phyloP scores from a whole-genome alignment of 1,284 basidiomycete species.

The Cryptococcus jaspeensis region DNA sequence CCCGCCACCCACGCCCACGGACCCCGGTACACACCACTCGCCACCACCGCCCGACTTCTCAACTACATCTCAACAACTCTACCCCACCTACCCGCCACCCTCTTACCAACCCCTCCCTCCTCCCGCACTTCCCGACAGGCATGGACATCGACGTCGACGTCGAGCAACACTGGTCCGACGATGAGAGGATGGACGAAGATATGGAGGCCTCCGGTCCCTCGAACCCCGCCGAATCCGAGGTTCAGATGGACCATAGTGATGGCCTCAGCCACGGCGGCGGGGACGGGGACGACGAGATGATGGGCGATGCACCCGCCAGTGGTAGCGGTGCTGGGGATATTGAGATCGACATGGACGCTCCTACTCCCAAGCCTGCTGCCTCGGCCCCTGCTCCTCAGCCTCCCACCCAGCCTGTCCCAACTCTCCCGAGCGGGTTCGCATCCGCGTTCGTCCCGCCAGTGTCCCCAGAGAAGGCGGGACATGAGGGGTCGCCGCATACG shows the following conservation, averaged over 20 bases:
- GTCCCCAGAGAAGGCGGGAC: not conserved
- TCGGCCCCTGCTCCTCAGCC: not conserved
- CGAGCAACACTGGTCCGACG: slow-evolving; percentile 6
- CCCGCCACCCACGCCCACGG: no score
- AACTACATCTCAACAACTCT: no score
- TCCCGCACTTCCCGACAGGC: not conserved
- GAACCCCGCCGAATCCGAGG: not conserved
- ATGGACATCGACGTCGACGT: slow-evolving; percentile 16
- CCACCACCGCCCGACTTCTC: no score
- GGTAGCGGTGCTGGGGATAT: slow-evolving; percentile 14
- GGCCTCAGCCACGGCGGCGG: no score
- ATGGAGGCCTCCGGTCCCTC: slow-evolving; percentile 1
- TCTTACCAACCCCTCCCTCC: no score
- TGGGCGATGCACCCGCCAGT: slow-evolving; percentile 5
- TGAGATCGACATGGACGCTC: slow-evolving; percentile 10
- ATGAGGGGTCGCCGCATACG: not conserved
- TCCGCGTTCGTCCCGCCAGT: slow-evolving; percentile 1
- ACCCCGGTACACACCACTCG: no score
- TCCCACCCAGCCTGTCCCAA: not conserved
- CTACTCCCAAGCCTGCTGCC: slow-evolving; percentile 1
- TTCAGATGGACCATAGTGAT: no score
- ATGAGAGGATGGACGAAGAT: slow-evolving; percentile 14
- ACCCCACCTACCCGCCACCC: no score
- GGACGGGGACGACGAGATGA: slow-evolving; percentile 13
- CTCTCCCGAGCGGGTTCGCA: not conserved